phyloP scores from a whole-genome alignment of 768 basidiomycete species.

The Pisolithus albus region DNA sequence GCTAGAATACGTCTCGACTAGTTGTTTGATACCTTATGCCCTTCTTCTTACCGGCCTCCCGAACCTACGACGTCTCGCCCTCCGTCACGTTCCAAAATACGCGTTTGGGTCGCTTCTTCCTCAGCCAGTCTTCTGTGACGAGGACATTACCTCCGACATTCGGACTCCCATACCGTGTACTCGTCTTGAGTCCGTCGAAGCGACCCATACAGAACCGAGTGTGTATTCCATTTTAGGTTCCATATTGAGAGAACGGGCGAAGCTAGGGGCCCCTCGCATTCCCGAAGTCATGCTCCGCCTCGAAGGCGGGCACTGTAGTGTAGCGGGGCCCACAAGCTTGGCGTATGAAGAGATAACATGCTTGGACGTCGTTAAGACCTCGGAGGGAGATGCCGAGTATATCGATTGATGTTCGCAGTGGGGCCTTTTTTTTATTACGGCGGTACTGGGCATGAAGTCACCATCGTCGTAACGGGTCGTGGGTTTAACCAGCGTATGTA shows the following conservation, averaged over 20 bases:
- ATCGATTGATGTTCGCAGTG: neutral
- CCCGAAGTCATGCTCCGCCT: constrained; percentile 26
- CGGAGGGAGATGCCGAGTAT: neutral
- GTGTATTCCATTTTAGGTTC: constrained; percentile 8
- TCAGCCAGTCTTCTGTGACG: constrained; percentile 10
- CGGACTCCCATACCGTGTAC: constrained; percentile 11
- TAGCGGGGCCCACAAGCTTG: constrained; percentile 6
- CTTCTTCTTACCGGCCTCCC: constrained; percentile 13
- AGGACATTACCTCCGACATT: constrained; percentile 5
- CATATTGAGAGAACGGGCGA: constrained; percentile 11
- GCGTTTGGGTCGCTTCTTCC: constrained; percentile 14
- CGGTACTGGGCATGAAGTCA: neutral
- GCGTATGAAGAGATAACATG: constrained; percentile 6
- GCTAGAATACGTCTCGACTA: constrained; percentile 32
- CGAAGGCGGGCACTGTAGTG: constrained; percentile 13
- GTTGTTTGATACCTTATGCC: constrained; percentile 15
- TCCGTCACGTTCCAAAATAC: constrained; percentile 12
- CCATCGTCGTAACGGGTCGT: neutral
- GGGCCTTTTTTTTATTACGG: neutral
- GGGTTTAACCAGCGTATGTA: neutral
- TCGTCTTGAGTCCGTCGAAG: constrained; percentile 5
- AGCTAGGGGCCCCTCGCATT: constrained; percentile 19
- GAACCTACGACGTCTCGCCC: constrained; percentile 14
- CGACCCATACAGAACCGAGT: constrained; percentile 12
- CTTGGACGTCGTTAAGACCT: neutral